phyloP scores from a whole-genome alignment of 257 asterid species.

The Solanum tacnaense region DNA sequence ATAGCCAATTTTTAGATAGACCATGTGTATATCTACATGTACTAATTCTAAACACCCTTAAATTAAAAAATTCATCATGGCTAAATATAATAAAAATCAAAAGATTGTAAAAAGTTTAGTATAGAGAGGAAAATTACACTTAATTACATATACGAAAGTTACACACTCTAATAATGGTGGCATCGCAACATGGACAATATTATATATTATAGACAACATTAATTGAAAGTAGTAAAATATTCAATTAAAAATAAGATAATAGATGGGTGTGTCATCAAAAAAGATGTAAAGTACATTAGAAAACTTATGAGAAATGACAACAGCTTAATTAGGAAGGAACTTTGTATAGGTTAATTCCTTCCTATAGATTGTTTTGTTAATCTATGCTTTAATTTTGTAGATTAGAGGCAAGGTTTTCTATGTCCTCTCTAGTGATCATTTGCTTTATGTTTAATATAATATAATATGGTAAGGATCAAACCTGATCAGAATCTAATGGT shows the following conservation, averaged over 20 bases:
- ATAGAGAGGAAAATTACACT: neutral
- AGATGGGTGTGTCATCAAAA: neutral
- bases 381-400: neutral
- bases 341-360: neutral
- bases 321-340: neutral
- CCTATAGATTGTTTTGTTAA: neutral
- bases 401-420: neutral
- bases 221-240: neutral
- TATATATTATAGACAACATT: too few species aligned
- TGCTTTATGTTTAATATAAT: neutral
- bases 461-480: too few species aligned
- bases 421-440: neutral
- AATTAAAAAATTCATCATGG: neutral
- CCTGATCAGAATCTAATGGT: too few species aligned
- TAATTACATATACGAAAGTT: too few species aligned
- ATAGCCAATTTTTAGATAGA: neutral
- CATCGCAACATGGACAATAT: too few species aligned
- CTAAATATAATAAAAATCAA: neutral
- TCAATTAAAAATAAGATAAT: neutral
- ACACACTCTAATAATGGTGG: neutral
- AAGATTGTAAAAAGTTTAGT: neutral
- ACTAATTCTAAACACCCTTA: neutral
- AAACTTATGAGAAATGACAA: neutral
- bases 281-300: neutral
- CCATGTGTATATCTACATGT: neutral